These are phyloP conservation scores for Gastrolobium villosum DNA, from an alignment of 306 rosid species.

Conservation along the genomic window DNA sequence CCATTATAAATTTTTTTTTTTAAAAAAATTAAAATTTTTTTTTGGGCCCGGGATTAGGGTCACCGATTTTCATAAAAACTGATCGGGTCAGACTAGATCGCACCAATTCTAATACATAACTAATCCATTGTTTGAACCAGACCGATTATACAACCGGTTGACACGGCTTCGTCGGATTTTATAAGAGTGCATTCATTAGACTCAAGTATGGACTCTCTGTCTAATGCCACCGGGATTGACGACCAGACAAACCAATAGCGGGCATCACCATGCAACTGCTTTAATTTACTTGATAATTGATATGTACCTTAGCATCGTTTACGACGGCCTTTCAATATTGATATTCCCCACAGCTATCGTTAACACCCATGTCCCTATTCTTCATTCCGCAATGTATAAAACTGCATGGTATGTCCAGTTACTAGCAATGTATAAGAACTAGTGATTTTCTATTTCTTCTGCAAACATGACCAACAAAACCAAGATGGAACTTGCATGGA, in stretches of 20 bases:
- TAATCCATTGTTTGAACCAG: too few species aligned
- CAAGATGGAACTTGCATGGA: constrained; percentile 33
- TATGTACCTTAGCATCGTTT: neutral
- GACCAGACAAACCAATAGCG: constrained; percentile 10
- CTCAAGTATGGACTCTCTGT: neutral
- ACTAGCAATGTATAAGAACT: neutral
- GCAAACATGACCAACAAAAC: constrained; percentile 30
- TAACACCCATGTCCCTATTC: constrained; percentile 30
- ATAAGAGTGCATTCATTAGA: too few species aligned
- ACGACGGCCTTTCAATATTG: neutral
- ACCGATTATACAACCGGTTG: too few species aligned
- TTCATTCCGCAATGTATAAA: constrained; percentile 11
- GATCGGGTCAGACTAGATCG: too few species aligned
- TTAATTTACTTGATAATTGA: neutral
- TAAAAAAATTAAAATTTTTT: too few species aligned
- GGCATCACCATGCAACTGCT: constrained; percentile 45
- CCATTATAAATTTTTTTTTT: too few species aligned
- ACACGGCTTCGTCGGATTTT: too few species aligned
- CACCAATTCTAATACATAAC: too few species aligned
- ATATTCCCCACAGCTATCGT: constrained; percentile 2
- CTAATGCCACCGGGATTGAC: neutral
- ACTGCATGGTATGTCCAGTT: neutral
- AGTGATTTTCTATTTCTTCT: constrained; percentile 23
- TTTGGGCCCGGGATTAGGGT: too few species aligned
- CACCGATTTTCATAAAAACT: too few species aligned